Percentiles rank a stretch among this genome's conserved stretches.
phyloP scores from a whole-genome alignment of 805 yeast species.

The Metschnikowia similis region DNA sequence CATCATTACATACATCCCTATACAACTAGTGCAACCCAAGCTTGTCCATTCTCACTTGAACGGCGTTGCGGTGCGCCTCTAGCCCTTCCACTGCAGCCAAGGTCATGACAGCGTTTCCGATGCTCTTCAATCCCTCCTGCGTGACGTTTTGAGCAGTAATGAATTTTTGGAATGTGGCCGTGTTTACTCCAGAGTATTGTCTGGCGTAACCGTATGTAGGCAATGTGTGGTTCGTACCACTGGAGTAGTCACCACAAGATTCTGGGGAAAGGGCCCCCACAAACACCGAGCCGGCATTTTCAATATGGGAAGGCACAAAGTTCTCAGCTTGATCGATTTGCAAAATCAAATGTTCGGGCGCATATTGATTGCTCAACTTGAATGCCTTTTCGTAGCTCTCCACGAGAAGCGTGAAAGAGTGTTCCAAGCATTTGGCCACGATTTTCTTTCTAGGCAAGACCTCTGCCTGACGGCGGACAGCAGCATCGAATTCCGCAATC shows the following conservation, averaged over 20 bases:
- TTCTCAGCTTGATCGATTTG: conserved; percentile 77
- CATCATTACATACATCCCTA: background rate
- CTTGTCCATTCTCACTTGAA: conserved; percentile 86
- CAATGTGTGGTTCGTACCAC: conserved; percentile 97
- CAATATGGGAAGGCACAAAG: conserved; percentile 65
- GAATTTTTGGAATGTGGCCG: conserved; percentile 91
- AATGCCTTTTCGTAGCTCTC: conserved; percentile 74
- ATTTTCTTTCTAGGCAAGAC: conserved; percentile 88
- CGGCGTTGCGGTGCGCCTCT: conserved; percentile 97
- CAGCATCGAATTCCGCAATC: conserved; percentile 68
- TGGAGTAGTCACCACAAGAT: conserved; percentile 96
- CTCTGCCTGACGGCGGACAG: conserved; percentile 79
- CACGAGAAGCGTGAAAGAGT: conserved; percentile 78
- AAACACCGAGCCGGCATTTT: conserved; percentile 94
- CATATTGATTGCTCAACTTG: conserved; percentile 82
- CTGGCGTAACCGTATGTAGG: conserved; percentile 99
- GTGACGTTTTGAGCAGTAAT: conserved; percentile 91
- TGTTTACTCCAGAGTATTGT: conserved; percentile 96
- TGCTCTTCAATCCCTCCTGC: conserved; percentile 75
- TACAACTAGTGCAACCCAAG: conserved; percentile 47
- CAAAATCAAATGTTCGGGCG: conserved; percentile 95
- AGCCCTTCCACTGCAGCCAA: conserved; percentile 95
- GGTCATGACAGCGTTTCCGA: conserved; percentile 95
- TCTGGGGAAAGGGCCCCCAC: conserved; percentile 97
- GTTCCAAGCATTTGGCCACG: conserved; percentile 86